Conservation (phyloP, 495 filamentous ascomycete genomes). For the Lichina pygmaea region DNA sequence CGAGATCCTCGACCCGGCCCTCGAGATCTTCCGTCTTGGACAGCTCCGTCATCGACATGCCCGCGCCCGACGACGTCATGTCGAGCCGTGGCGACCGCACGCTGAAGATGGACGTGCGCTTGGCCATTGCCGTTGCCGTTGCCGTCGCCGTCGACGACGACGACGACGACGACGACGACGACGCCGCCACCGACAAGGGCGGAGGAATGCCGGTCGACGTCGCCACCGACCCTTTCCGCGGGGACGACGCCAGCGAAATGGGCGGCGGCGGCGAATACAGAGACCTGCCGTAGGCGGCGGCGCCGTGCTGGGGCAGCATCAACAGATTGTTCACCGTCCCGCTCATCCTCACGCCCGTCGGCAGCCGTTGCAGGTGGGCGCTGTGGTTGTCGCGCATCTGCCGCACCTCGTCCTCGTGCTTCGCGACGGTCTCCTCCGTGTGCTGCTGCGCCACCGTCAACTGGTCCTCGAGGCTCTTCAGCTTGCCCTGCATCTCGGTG, state of each 20-base stretch:
- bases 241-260: conserved; percentile 4
- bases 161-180: conserved; percentile 27
- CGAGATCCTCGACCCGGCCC: conserved; percentile 50
- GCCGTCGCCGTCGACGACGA: too few relatives aligned
- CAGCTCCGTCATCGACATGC: conserved; percentile 29
- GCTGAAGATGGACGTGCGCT: conserved; percentile 18
- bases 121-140: too few relatives aligned
- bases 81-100: conserved; percentile 27
- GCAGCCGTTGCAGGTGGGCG: conserved; percentile 50
- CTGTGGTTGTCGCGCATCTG: conserved; percentile 51
- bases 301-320: too few relatives aligned
- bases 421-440: conserved; percentile 56
- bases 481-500: conserved; percentile 49
- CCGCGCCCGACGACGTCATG: conserved; percentile 26
- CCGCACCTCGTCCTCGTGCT: conserved; percentile 66
- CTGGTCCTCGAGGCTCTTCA: conserved; percentile 61
- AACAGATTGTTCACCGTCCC: too few relatives aligned
- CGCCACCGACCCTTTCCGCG: too few relatives aligned
- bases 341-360: conserved; percentile 6
- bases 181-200: conserved; percentile 20
- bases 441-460: conserved; percentile 60
- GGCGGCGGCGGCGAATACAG: conserved; percentile 13
- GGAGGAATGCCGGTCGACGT: conserved; percentile 6
- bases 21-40: conserved; percentile 47
- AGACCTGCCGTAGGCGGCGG: background rate